phyloP scores from a whole-genome alignment of 1,284 basidiomycete genomes.

The Leccinum subfulvum region DNA sequence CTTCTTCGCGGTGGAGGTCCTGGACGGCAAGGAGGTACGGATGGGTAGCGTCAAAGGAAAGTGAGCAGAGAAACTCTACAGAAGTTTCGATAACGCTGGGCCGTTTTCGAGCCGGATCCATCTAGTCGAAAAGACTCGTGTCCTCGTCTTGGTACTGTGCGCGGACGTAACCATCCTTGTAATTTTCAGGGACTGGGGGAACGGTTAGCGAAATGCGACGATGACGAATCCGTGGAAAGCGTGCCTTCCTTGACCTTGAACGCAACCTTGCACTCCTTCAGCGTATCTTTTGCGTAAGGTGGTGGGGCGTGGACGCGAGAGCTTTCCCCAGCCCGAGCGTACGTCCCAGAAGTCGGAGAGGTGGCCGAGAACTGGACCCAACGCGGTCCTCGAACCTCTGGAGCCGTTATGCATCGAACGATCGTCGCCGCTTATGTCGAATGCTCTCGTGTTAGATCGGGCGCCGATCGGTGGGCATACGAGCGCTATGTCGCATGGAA shows the following conservation, averaged over 20 bases:
- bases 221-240: constrained; percentile 13
- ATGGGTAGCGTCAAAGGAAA: constrained; percentile 83
- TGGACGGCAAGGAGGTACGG: constrained; percentile 69
- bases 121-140: no score
- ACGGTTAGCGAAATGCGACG: no score
- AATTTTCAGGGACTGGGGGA: no score
- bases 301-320: constrained; percentile 22
- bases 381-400: constrained; percentile 20
- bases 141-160: no score
- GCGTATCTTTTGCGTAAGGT: constrained; percentile 45
- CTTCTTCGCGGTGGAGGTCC: constrained; percentile 90
- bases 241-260: constrained; percentile 77
- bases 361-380: constrained; percentile 9
- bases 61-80: constrained; percentile 53
- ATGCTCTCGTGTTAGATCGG: constrained; percentile 28
- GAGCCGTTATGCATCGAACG: constrained; percentile 20
- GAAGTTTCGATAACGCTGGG: neutral
- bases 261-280: constrained; percentile 59
- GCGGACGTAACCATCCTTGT: no score
- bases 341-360: constrained; percentile 16
- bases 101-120: no score
- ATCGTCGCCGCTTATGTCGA: constrained; percentile 30
- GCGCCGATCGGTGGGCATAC: constrained; percentile 24
- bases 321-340: constrained; percentile 16
- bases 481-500: constrained; percentile 16